phyloP scores from a whole-genome alignment of 768 basidiomycete species.

The Clavaria fumosa region DNA sequence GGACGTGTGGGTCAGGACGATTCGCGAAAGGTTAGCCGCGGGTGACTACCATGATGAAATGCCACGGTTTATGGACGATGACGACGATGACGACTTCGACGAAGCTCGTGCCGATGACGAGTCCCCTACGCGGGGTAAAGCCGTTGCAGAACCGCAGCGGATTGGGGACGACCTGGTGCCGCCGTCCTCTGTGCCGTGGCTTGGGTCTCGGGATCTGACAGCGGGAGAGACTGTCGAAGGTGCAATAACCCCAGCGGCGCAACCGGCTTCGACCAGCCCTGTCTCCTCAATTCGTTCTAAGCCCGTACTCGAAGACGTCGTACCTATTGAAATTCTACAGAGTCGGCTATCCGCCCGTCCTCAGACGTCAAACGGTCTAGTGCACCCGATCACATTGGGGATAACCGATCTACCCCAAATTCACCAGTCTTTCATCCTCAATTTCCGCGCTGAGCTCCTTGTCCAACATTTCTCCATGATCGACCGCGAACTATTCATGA shows the following conservation, averaged over 20 bases:
- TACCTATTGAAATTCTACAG: conserved; percentile 51
- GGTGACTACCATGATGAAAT: conserved; percentile 49
- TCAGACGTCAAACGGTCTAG: conserved; percentile 10
- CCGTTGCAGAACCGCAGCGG: neutral
- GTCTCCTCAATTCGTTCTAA: conserved; percentile 25
- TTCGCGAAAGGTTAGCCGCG: conserved; percentile 47
- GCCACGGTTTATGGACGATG: conserved; percentile 38
- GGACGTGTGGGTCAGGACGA: conserved; percentile 65
- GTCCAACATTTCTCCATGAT: conserved; percentile 78
- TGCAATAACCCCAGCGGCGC: conserved; percentile 3
- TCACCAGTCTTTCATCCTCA: conserved; percentile 63
- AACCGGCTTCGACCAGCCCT: conserved; percentile 14
- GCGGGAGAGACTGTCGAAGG: neutral
- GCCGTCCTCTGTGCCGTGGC: neutral
- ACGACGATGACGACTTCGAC: conserved; percentile 24
- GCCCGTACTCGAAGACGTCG: conserved; percentile 41
- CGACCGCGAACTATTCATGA: conserved; percentile 74
- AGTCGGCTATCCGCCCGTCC: conserved; percentile 32
- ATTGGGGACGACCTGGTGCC: neutral
- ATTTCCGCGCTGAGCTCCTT: conserved; percentile 40
- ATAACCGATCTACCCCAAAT: conserved; percentile 23
- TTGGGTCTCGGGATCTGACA: neutral
- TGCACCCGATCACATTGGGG: conserved; percentile 23
- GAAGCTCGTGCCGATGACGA: conserved; percentile 15
- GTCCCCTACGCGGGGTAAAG: neutral